These are phyloP conservation scores for Leucocoprinus birnbaumii DNA, from an alignment of 768 basidiomycete species.

Conservation along the genomic window DNA sequence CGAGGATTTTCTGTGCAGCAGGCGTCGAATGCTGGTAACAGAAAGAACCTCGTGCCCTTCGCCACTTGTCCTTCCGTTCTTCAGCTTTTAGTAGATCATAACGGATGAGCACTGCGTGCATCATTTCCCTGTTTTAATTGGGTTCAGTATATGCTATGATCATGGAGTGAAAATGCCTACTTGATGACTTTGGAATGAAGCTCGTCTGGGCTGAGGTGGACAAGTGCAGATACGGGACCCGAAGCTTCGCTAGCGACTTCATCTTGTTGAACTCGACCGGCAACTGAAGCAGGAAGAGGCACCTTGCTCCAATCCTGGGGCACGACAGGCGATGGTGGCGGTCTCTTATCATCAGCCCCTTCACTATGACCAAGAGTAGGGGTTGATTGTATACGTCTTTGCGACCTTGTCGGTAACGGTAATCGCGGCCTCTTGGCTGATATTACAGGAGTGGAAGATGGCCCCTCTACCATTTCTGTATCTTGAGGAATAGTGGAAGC, in stretches of 20 bases:
- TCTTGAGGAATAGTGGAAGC: background rate
- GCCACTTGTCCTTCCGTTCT: conserved; percentile 8
- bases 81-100: conserved; percentile 4
- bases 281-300: background rate
- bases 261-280: background rate
- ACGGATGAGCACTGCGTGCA: background rate
- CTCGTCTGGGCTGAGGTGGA: background rate
- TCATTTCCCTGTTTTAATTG: background rate
- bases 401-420: background rate
- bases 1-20: conserved; percentile 10
- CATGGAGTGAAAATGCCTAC: background rate
- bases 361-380: background rate
- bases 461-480: background rate
- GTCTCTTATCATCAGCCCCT: background rate
- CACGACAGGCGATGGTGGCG: background rate
- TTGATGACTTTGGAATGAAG: conserved; percentile 7
- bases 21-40: conserved; percentile 12
- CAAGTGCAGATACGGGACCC: background rate
- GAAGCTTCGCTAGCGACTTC: conserved; percentile 1
- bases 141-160: background rate
- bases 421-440: background rate
- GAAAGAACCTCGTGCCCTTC: conserved; percentile 1
- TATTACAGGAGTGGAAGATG: background rate
- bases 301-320: background rate
- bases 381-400: background rate